phyloP scores from a whole-genome alignment of 2,329 filamentous ascomycete species.

The Zymoseptoria ardabiliae region DNA sequence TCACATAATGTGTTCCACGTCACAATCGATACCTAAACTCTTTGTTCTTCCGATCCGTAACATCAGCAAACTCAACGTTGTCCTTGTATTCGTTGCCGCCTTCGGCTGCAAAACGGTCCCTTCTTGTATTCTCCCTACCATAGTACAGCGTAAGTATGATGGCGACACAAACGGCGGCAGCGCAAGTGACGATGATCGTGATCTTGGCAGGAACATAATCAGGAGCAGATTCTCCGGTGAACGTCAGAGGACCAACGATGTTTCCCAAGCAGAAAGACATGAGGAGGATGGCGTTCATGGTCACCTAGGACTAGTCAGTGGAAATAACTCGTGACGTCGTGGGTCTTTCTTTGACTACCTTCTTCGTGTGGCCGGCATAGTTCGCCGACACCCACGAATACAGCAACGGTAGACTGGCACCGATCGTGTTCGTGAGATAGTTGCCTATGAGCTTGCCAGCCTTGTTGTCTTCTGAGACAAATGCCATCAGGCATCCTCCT shows the following conservation, averaged over 20 bases:
- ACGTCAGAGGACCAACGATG: constrained; percentile 36
- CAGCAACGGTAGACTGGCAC: constrained; percentile 32
- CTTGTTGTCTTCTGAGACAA: constrained; percentile 33
- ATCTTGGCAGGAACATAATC: constrained; percentile 39
- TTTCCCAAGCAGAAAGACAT: constrained; percentile 33
- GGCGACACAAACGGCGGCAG: constrained; percentile 33
- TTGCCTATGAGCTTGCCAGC: constrained; percentile 37
- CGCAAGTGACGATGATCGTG: constrained; percentile 33
- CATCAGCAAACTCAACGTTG: constrained; percentile 24
- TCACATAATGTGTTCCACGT: background rate
- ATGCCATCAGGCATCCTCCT: constrained; percentile 26
- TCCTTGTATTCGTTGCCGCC: constrained; percentile 2
- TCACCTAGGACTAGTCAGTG: constrained; percentile 6
- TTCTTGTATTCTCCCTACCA: constrained; percentile 36
- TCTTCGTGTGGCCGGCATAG: constrained; percentile 64
- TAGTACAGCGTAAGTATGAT: constrained; percentile 46
- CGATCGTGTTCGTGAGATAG: constrained; percentile 35
- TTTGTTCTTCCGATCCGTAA: constrained; percentile 26
- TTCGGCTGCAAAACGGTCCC: constrained; percentile 17
- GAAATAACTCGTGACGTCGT: too few species aligned
- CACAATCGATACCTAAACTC: constrained; percentile 20
- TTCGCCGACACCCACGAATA: constrained; percentile 37
- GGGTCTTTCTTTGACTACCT: too few species aligned
- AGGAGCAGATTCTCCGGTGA: constrained; percentile 31
- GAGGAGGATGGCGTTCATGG: constrained; percentile 51